Percentiles rank a stretch among this genome's conserved stretches.
Conservation (phyloP, 495 filamentous ascomycete species). For the Podospora pseudoanserina region DNA sequence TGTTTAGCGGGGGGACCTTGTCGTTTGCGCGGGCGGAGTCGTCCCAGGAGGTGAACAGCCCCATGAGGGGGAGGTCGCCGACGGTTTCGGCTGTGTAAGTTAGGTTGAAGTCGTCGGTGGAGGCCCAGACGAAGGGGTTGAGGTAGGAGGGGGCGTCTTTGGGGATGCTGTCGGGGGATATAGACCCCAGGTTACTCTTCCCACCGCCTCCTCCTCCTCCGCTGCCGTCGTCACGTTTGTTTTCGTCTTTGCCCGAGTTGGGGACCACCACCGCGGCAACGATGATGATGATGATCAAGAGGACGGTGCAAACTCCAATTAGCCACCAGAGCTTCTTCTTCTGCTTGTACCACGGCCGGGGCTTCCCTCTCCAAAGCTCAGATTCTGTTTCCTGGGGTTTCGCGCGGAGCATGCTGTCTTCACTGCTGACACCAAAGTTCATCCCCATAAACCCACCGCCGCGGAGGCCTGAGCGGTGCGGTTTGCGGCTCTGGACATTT, state of each 20-base stretch:
- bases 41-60: slow-evolving; percentile 81
- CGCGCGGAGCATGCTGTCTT: slow-evolving; percentile 21
- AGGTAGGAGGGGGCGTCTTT: slow-evolving; percentile 67
- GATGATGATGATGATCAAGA: slow-evolving; percentile 70
- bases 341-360: slow-evolving; percentile 29
- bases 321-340: slow-evolving; percentile 54
- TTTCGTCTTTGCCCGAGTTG: slow-evolving; percentile 42
- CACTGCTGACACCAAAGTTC: slow-evolving; percentile 16
- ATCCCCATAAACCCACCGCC: neutral
- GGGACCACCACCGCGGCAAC: slow-evolving; percentile 67
- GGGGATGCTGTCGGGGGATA: slow-evolving; percentile 63
- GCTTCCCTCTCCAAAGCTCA: slow-evolving; percentile 19
- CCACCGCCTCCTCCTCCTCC: slow-evolving; percentile 27
- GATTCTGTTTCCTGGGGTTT: slow-evolving; percentile 21
- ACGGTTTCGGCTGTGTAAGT: slow-evolving; percentile 86
- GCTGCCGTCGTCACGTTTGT: slow-evolving; percentile 22
- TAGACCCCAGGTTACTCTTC: slow-evolving; percentile 54
- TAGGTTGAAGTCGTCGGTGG: slow-evolving; percentile 87
- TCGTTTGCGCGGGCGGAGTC: slow-evolving; percentile 74
- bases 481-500: neutral
- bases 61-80: slow-evolving; percentile 85
- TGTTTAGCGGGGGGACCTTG: slow-evolving; percentile 72
- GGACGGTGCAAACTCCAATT: slow-evolving; percentile 48
- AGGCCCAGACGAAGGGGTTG: slow-evolving; percentile 91
- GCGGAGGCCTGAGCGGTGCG: neutral